Conservation (phyloP, 352 stramenopile genomes). For the Globisporangium iwayamae region DNA sequence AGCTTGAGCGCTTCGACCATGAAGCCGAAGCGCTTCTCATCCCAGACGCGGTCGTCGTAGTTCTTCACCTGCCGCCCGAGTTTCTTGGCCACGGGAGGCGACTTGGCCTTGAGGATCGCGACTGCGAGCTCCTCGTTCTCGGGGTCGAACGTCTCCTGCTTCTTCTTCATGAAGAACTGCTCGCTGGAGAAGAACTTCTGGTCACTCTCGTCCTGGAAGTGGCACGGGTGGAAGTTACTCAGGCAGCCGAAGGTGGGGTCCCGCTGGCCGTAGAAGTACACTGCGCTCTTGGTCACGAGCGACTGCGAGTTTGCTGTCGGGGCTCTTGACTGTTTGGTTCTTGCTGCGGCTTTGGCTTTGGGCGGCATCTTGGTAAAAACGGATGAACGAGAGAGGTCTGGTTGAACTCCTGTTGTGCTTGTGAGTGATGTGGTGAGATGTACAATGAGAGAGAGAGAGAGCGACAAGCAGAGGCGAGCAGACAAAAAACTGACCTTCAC, state of each 20-base stretch:
- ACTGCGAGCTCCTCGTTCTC: slow-evolving; percentile 36
- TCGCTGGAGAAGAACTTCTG: slow-evolving; percentile 56
- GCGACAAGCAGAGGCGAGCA: background rate
- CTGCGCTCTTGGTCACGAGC: slow-evolving; percentile 29
- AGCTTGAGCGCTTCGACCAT: slow-evolving; percentile 67
- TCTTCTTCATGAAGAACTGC: slow-evolving; percentile 73
- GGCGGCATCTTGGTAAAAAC: background rate
- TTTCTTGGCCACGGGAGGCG: slow-evolving; percentile 40
- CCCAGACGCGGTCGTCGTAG: slow-evolving; percentile 52
- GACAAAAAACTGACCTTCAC: background rate
- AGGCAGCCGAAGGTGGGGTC: slow-evolving; percentile 41
- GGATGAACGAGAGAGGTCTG: too few relatives aligned
- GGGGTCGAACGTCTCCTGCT: slow-evolving; percentile 62
- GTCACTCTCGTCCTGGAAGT: slow-evolving; percentile 33
- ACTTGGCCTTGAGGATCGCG: slow-evolving; percentile 45
- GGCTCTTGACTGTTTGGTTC: background rate
- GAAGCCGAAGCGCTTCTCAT: slow-evolving; percentile 28
- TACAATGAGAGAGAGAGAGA: background rate
- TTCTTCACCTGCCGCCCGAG: slow-evolving; percentile 49
- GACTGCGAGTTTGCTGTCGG: slow-evolving; percentile 14
- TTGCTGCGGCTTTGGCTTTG: background rate
- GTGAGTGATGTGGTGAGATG: background rate
- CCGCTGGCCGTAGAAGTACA: slow-evolving; percentile 56
- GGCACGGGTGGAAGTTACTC: slow-evolving; percentile 64
- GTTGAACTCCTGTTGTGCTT: too few relatives aligned